Evolutionary conservation across 139 green algal genomes (phyloP).

Genomic region (Haematococcus sp.): DNA sequence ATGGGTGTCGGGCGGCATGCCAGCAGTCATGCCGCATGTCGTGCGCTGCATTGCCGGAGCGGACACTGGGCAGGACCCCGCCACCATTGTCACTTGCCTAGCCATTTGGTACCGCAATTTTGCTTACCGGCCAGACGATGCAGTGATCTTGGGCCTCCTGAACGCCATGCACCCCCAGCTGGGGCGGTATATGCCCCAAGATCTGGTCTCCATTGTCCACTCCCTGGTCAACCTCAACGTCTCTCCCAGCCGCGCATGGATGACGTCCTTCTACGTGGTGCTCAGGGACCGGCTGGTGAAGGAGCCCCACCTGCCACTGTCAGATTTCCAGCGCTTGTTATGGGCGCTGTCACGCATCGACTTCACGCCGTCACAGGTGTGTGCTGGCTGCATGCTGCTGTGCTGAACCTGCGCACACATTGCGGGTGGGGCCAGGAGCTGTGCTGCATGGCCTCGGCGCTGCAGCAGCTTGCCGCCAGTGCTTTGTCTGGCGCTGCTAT

Average conservation of each 20-base stretch:
- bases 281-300: slow-evolving; percentile 14
- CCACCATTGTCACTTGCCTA: slow-evolving; percentile 31
- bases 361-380: slow-evolving; percentile 25
- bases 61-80: slow-evolving; percentile 23
- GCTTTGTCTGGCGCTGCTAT: no score
- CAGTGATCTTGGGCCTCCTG: slow-evolving; percentile 20
- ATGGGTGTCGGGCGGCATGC: slow-evolving; percentile 6
- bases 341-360: slow-evolving; percentile 38
- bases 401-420: no score
- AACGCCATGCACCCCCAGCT: slow-evolving; percentile 27
- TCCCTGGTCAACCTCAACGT: slow-evolving; percentile 22
- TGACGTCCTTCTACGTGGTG: slow-evolving; percentile 27
- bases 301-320: slow-evolving; percentile 14
- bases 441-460: no score
- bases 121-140: slow-evolving; percentile 29
- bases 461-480: no score
- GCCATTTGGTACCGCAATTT: slow-evolving; percentile 28
- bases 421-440: no score
- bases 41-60: not conserved
- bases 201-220: slow-evolving; percentile 43
- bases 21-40: not conserved
- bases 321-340: slow-evolving; percentile 35
- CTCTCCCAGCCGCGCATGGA: slow-evolving; percentile 24
- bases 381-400: not conserved
- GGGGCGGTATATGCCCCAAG: slow-evolving; percentile 4